phyloP scores from a whole-genome alignment of 2,329 filamentous ascomycete species.

The Aaosphaeria pasadenensis region DNA sequence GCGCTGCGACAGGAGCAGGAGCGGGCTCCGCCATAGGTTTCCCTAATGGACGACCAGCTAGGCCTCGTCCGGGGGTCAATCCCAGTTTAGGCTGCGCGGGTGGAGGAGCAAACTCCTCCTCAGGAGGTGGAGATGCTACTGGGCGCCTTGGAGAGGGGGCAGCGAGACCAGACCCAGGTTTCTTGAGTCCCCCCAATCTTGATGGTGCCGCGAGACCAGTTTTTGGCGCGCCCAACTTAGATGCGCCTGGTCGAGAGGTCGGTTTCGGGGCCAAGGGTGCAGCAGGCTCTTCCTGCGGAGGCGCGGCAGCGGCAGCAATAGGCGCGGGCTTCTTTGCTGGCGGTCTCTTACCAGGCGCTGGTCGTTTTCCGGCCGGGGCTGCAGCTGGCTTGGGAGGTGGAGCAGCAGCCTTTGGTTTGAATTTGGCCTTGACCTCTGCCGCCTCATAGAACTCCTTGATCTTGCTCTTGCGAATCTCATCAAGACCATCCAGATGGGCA shows the following conservation, averaged over 20 bases:
- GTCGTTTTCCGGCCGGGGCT: constrained; percentile 42
- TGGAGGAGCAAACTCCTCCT: constrained; percentile 42
- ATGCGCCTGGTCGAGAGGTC: constrained; percentile 49
- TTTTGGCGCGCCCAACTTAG: constrained; percentile 41
- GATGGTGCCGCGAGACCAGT: constrained; percentile 35
- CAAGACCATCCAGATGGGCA: constrained; percentile 82
- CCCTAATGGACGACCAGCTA: constrained; percentile 80
- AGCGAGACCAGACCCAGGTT: constrained; percentile 38
- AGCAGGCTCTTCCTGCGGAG: constrained; percentile 45
- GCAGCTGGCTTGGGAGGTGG: constrained; percentile 58
- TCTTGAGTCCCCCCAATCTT: constrained; percentile 41
- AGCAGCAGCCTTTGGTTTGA: constrained; percentile 78
- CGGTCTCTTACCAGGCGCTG: constrained; percentile 49
- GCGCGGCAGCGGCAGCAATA: constrained; percentile 35
- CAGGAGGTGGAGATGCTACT: constrained; percentile 49
- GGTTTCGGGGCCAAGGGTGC: constrained; percentile 59
- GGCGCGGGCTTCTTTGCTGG: constrained; percentile 53
- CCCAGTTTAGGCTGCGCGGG: constrained; percentile 58
- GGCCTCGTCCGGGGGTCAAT: constrained; percentile 65
- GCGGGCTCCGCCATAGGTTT: constrained; percentile 75
- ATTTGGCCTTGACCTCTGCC: constrained; percentile 83
- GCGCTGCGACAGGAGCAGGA: constrained; percentile 45
- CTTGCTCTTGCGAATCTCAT: constrained; percentile 93
- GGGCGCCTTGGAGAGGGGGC: constrained; percentile 37
- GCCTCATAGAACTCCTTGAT: constrained; percentile 88